Evolutionary conservation across 75 land plant genomes (phyloP), one percentile per base, ranked within the genome.

Genomic region (Pinus tabuliformis): DNA sequence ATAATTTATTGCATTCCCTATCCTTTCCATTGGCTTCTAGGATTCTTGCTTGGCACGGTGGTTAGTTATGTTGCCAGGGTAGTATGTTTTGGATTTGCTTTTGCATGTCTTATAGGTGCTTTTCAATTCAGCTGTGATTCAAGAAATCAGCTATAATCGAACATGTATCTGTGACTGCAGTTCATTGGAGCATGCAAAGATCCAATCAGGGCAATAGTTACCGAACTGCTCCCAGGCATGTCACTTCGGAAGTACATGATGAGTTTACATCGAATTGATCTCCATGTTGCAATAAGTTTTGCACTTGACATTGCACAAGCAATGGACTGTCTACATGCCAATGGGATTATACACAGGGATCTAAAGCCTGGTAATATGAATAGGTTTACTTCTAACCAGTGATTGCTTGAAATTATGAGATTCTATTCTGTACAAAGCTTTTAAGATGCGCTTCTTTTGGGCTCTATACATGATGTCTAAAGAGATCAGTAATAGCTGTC

Each of bases 131-230:
- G 52, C 54, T 20, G 3, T 5, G 42, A 14, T 68, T 37, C 54
- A 68, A 20, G 39, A 42, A 37, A 42, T 42, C n/a, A 12, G 21
- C 9, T n/a, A 42, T 18, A 68, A 45, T 39, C 72, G 39, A 45
- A 68, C 49, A n/a, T 42, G 21, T 68, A n/a, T 8, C 42, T 21
- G 20, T 68, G 72, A 39, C 75, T 82, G 72, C 81, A 93, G 93
- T 95, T 95, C 61, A 89, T 95, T 80, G 98, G 98, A 75, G 98
- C 98, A 30, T 95, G 96, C 65, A 92, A 93, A 82, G 89, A 95
- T 72, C 98, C 96, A 59, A 74, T 93, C 59, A 95, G 87, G 95
- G 98, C 87, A 28, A 89, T 95, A 57, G 93, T 86, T n/a, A 91
- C 96, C 2, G 98, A 95, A 82, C 80, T 93, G 12, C 77, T 95